Percentiles rank a stretch among this genome's conserved stretches.
Conservation (phyloP, 2,329 filamentous ascomycete genomes). For the Colletotrichum simmondsii region DNA sequence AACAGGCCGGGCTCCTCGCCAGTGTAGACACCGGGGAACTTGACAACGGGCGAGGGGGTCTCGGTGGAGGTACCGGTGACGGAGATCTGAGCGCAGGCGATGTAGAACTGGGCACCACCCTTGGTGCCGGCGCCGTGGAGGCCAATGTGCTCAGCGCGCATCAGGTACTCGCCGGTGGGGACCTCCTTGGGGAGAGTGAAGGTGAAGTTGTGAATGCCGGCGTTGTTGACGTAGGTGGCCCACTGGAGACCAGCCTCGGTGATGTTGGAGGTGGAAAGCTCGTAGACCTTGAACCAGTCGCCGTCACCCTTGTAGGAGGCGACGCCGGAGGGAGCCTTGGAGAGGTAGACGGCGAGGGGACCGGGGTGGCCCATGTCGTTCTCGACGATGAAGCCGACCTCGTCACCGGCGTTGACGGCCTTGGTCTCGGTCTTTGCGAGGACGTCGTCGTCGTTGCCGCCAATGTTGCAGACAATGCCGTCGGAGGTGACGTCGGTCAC, state of each 20-base stretch:
- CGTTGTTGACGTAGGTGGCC: constrained; percentile 44
- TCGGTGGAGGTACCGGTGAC: constrained; percentile 47
- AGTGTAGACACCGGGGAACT: constrained; percentile 47
- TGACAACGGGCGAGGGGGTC: constrained; percentile 41
- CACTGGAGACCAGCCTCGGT: constrained; percentile 44
- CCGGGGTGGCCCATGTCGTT: constrained; percentile 49
- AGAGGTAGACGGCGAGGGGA: constrained; percentile 50
- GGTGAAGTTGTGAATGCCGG: constrained; percentile 48
- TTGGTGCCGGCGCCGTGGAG: constrained; percentile 45
- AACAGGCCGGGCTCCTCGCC: constrained; percentile 46
- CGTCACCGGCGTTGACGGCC: constrained; percentile 49
- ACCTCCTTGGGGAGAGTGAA: constrained; percentile 51
- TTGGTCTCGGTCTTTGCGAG: constrained; percentile 48
- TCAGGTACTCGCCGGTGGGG: constrained; percentile 48
- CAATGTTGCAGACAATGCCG: constrained; percentile 52
- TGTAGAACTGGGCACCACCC: constrained; percentile 51
- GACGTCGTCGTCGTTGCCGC: constrained; percentile 48
- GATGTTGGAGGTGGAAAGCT: constrained; percentile 43
- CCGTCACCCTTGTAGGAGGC: constrained; percentile 45
- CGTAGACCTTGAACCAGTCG: constrained; percentile 51
- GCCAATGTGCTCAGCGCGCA: constrained; percentile 50
- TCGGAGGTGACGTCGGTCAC: constrained; percentile 50
- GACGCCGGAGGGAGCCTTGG: constrained; percentile 45
- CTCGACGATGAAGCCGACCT: constrained; percentile 53
- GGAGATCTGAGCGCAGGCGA: constrained; percentile 47